Evolutionary conservation across 331 rosid species (phyloP).

Genomic region (Cydonia oblonga): DNA sequence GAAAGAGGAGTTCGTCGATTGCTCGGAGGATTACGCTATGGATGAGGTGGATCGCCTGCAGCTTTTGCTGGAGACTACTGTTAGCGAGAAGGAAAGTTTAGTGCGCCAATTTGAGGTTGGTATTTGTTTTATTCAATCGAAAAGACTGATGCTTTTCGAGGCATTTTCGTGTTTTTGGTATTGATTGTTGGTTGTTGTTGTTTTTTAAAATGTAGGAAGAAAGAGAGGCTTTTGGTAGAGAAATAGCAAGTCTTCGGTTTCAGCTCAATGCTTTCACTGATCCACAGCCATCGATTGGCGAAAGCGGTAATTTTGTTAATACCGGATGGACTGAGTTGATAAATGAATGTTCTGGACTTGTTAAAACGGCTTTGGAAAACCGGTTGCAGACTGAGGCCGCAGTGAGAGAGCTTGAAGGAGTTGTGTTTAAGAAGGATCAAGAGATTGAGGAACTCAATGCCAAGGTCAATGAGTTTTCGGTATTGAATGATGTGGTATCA

Average conservation of each 20-base stretch:
- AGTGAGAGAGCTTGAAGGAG: slow-evolving; percentile 28
- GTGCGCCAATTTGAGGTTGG: slow-evolving; percentile 37
- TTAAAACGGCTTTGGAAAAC: slow-evolving; percentile 35
- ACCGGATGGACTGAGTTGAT: slow-evolving; percentile 31
- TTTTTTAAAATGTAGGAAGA: slow-evolving; percentile 40
- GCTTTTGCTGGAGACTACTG: slow-evolving; percentile 19
- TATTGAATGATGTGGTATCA: slow-evolving; percentile 20
- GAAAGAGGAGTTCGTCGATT: slow-evolving; percentile 83
- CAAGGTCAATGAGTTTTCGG: slow-evolving; percentile 35
- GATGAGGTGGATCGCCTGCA: slow-evolving; percentile 30
- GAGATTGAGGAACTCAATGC: slow-evolving; percentile 60
- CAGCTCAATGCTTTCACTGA: slow-evolving; percentile 45
- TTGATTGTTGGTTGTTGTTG: not conserved
- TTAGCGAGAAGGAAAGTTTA: slow-evolving; percentile 32
- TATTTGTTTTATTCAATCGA: not conserved
- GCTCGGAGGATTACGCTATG: slow-evolving; percentile 52
- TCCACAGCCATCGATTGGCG: slow-evolving; percentile 10
- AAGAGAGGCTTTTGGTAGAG: slow-evolving; percentile 33
- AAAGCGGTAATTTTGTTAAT: slow-evolving; percentile 6
- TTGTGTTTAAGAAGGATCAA: slow-evolving; percentile 41
- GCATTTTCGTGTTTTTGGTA: not conserved
- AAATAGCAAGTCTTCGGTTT: slow-evolving; percentile 31
- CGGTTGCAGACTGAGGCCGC: slow-evolving; percentile 25
- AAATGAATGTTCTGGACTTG: slow-evolving; percentile 46
- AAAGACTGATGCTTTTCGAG: not conserved